Percentiles rank a stretch among this genome's conserved stretches.
Evolutionary conservation across 805 yeast genomes (phyloP).

Genomic region (Lachancea thermotolerans): DNA sequence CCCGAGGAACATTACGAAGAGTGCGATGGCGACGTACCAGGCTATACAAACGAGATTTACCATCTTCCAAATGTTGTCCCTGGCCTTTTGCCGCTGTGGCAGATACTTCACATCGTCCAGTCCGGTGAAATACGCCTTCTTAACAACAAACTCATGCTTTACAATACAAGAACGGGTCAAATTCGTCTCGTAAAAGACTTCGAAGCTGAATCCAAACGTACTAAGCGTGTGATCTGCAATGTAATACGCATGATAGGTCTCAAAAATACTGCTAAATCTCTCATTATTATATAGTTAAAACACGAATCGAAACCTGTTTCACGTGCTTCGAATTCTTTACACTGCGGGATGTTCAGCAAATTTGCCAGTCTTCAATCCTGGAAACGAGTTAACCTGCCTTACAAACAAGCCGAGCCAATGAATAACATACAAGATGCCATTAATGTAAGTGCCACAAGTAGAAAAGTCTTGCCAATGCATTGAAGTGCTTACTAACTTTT

Average conservation of each 20-base stretch:
- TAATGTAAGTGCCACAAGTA: slow-evolving; percentile 1
- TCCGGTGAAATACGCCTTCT: slow-evolving; percentile 22
- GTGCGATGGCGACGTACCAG: slow-evolving; percentile 12
- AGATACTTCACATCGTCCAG: slow-evolving; percentile 34
- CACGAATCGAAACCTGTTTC: too few relatives aligned
- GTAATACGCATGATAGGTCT: slow-evolving; percentile 40
- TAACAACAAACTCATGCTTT: slow-evolving; percentile 21
- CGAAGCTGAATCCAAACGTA: slow-evolving; percentile 17
- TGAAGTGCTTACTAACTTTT: slow-evolving; percentile 4
- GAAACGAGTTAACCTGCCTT: too few relatives aligned
- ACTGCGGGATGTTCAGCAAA: too few relatives aligned
- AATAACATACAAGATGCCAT: slow-evolving; percentile 3
- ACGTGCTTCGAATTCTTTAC: too few relatives aligned
- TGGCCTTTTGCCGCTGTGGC: slow-evolving; percentile 44
- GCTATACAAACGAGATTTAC: slow-evolving; percentile 10
- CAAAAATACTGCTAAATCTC: slow-evolving; percentile 28
- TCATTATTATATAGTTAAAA: slow-evolving; percentile 20
- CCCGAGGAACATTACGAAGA: slow-evolving; percentile 9
- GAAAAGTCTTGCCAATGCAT: neutral
- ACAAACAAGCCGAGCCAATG: neutral
- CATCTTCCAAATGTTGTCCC: slow-evolving; percentile 41
- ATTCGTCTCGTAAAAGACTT: slow-evolving; percentile 23
- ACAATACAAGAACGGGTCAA: slow-evolving; percentile 18
- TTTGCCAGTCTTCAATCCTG: too few relatives aligned
- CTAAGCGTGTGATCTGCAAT: slow-evolving; percentile 33